Percentiles rank a stretch among this genome's conserved stretches.
These are phyloP conservation scores for Lepidium didymum DNA, from an alignment of 345 rosid genomes.

Conservation along the genomic window DNA sequence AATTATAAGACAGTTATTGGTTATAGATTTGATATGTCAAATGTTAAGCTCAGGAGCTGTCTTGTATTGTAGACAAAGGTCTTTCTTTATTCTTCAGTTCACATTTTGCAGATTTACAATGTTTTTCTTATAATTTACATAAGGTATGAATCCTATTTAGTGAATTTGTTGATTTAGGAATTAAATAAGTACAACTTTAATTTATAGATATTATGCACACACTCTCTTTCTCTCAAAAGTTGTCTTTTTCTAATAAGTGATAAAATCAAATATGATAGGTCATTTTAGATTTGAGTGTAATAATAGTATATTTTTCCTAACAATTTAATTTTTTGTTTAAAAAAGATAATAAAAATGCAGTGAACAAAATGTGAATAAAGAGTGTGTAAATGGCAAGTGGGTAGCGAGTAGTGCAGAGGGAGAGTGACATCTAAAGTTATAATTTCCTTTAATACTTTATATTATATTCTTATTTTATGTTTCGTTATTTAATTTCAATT, in stretches of 20 bases:
- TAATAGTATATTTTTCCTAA: background rate
- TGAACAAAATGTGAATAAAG: background rate
- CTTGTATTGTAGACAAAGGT: no score
- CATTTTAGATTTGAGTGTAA: background rate
- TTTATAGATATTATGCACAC: background rate
- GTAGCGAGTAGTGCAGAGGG: background rate
- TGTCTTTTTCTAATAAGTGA: no score
- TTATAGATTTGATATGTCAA: slow-evolving; percentile 3
- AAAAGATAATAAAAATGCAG: background rate
- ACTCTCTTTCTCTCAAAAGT: background rate
- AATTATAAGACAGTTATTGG: slow-evolving; percentile 4
- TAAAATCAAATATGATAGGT: background rate
- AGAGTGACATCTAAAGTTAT: background rate
- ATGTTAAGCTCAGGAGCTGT: background rate
- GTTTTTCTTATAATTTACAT: background rate
- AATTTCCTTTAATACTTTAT: background rate
- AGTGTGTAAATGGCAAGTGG: background rate
- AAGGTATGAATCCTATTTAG: background rate
- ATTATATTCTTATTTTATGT: background rate
- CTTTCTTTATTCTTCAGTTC: background rate
- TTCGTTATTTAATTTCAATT: background rate
- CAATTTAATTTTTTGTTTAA: background rate
- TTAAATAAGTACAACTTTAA: background rate
- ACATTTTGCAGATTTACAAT: background rate
- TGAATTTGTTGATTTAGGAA: background rate